Evolutionary conservation across 345 rosid species (phyloP), one percentile per base, ranked within the genome.

Genomic region (Euphorbia lathyris): DNA sequence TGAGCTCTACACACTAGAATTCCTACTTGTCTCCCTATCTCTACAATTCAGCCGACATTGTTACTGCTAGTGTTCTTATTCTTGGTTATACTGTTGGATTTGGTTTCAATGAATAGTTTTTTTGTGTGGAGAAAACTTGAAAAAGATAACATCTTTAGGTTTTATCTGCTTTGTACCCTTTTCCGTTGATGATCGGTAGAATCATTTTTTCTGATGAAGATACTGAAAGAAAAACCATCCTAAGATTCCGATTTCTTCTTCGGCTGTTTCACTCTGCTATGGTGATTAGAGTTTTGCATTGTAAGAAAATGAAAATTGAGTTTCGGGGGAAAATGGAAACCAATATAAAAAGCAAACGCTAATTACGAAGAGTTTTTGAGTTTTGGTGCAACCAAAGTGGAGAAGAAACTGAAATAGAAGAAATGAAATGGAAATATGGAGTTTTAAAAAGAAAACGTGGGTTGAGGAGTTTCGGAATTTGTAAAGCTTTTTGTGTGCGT

Each of bases 171-270:
- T 2, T 66, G 36, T 65, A 13, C 22, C 40, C 11, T 55, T 45
- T 17, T 29, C 58, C 4, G 16, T 16, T 38, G 51, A 22, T 0
- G 30, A 55, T 36, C 40, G 12, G 51, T 42, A 5, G 11, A 20
- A 16, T 20, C 45, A 7, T 55, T 56, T 27, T 45, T 72, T 20
- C 61, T 63, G 50, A 63, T 66, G 36, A 87, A 83, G 27, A 76
- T 67, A 36, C 71, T 57, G 23, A 76, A n/a, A 67, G 36, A 86
- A 66, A 19, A 79, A 45, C 22, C 64, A 67, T 25, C 76, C 75
- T 29, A 80, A 52, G 75, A 55, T 84, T 60, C 61, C 66, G 38
- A 17, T 43, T 53, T 72, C 74, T 56, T 74, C 64, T 23, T 62
- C 62, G 47, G 13, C 51, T 45, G 11, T 17, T 45, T 45, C 51